phyloP scores from a whole-genome alignment of 805 yeast species.

The Schizosaccharomyces osmophilus region DNA sequence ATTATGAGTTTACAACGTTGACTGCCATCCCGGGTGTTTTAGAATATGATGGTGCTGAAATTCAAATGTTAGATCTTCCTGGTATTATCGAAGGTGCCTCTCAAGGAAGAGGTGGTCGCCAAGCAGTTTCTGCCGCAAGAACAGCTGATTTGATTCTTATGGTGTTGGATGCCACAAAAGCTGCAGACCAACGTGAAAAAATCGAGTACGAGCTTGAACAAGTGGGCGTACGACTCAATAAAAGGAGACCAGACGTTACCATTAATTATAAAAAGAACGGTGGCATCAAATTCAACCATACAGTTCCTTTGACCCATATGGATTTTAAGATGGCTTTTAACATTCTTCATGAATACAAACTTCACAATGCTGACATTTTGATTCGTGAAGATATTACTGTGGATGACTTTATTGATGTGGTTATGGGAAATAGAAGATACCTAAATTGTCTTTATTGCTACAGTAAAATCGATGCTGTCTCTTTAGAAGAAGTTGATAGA shows the following conservation, averaged over 20 bases:
- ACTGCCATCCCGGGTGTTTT: constrained; percentile 92
- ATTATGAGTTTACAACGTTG: constrained; percentile 82
- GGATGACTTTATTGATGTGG: constrained; percentile 78
- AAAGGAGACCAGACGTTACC: constrained; percentile 53
- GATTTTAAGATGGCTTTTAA: constrained; percentile 59
- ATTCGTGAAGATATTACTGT: constrained; percentile 67
- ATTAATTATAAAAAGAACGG: constrained; percentile 68
- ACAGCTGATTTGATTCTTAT: constrained; percentile 80
- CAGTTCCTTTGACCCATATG: constrained; percentile 57
- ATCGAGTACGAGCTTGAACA: constrained; percentile 76
- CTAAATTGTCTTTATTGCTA: constrained; percentile 81
- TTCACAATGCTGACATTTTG: constrained; percentile 83
- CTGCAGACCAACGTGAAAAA: constrained; percentile 66
- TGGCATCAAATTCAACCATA: constrained; percentile 64
- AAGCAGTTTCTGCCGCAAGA: constrained; percentile 80
- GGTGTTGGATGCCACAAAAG: constrained; percentile 90
- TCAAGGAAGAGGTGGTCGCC: constrained; percentile 94
- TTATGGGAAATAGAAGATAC: constrained; percentile 66
- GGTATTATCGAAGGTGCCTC: constrained; percentile 93
- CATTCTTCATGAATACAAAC: constrained; percentile 56
- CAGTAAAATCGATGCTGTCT: constrained; percentile 86
- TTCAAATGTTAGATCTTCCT: constrained; percentile 90
- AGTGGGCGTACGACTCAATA: constrained; percentile 78
- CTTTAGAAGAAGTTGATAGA: constrained; percentile 79
- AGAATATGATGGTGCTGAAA: constrained; percentile 88